phyloP scores from a whole-genome alignment of 2,329 filamentous ascomycete genomes.

The Hypocrella siamensis region DNA sequence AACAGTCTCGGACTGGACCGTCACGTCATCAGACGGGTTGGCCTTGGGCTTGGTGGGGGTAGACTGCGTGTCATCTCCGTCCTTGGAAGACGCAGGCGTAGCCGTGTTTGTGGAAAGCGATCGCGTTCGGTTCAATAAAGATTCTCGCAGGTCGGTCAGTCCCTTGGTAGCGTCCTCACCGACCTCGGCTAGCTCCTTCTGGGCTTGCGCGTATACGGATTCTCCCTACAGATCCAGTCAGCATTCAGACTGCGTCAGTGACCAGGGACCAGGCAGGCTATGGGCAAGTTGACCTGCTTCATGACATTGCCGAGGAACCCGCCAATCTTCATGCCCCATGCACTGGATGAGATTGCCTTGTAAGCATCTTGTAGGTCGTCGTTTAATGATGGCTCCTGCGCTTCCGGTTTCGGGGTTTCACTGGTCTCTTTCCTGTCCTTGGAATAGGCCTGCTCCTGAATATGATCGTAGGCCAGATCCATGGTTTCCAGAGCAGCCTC shows the following conservation, averaged over 20 bases:
- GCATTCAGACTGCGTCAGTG: background rate
- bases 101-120: conserved; percentile 49
- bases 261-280: no score
- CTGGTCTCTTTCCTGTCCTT: conserved; percentile 36
- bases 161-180: conserved; percentile 72
- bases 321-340: conserved; percentile 79
- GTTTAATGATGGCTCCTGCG: conserved; percentile 47
- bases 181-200: conserved; percentile 68
- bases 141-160: conserved; percentile 52
- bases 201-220: conserved; percentile 67
- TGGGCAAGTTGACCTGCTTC: conserved; percentile 52
- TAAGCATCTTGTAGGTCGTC: conserved; percentile 89
- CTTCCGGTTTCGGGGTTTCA: conserved; percentile 22
- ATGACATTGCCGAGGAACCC: conserved; percentile 84
- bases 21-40: conserved; percentile 24
- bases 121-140: conserved; percentile 57
- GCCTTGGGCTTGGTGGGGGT: conserved; percentile 29
- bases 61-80: conserved; percentile 21
- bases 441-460: conserved; percentile 65
- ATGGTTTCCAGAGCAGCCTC: conserved; percentile 42
- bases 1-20: conserved; percentile 42
- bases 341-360: conserved; percentile 77
- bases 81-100: conserved; percentile 13
- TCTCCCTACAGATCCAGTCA: conserved; percentile 43
- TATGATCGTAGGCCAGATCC: conserved; percentile 97